These are phyloP conservation scores for Ustilago sp. DNA, from an alignment of 1,284 basidiomycete species.

Conservation along the genomic window DNA sequence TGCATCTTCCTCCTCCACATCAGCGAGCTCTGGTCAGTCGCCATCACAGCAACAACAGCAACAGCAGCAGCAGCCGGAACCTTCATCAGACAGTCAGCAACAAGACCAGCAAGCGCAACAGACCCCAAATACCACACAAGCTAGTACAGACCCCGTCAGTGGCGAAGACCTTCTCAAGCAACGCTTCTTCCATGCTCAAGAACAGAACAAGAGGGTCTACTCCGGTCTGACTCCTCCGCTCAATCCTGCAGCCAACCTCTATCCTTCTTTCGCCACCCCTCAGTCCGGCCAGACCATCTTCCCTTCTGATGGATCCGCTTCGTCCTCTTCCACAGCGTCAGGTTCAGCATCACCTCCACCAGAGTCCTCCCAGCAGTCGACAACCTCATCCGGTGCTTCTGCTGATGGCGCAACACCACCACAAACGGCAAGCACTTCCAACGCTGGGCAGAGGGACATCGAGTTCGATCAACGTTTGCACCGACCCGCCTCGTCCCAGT, in stretches of 20 bases:
- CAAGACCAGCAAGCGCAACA: constrained; percentile 22
- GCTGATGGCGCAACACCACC: constrained; percentile 17
- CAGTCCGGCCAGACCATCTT: constrained; percentile 18
- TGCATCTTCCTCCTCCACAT: not conserved
- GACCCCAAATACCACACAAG: not conserved
- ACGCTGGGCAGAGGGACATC: constrained; percentile 16
- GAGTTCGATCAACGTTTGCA: constrained; percentile 29
- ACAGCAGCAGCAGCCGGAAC: constrained; percentile 15
- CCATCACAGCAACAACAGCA: constrained; percentile 9
- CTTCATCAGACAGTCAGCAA: constrained; percentile 14
- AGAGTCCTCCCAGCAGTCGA: constrained; percentile 14
- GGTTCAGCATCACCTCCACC: constrained; percentile 13
- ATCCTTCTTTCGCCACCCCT: constrained; percentile 43
- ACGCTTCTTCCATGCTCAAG: constrained; percentile 61
- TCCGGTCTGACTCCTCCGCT: constrained; percentile 38
- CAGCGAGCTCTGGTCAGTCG: constrained; percentile 12
- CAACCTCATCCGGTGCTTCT: constrained; percentile 12
- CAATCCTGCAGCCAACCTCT: constrained; percentile 29
- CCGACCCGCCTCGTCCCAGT: constrained; percentile 32
- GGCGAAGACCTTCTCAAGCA: constrained; percentile 60
- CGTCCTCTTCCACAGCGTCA: constrained; percentile 6
- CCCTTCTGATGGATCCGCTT: constrained; percentile 9
- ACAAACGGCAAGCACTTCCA: constrained; percentile 7
- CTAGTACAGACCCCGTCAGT: constrained; percentile 23
- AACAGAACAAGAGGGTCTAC: constrained; percentile 50